phyloP scores from a whole-genome alignment of 2,329 filamentous ascomycete genomes.

The Trichocomaceae sp. region DNA sequence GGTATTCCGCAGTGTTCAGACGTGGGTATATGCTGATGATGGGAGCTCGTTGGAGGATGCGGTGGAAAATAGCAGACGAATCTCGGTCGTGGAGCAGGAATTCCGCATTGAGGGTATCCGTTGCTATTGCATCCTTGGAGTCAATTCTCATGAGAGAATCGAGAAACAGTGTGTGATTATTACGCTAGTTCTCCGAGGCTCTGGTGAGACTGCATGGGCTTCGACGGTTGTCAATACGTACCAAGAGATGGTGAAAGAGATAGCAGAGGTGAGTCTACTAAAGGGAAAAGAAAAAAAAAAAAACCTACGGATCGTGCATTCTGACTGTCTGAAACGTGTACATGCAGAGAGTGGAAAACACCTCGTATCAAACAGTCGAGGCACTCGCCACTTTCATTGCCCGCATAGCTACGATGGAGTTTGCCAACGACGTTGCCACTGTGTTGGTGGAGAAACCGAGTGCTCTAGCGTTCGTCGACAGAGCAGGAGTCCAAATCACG shows the following conservation, averaged over 20 bases:
- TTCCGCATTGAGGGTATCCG: slow-evolving; percentile 39
- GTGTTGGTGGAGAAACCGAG: slow-evolving; percentile 46
- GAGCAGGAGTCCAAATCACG: slow-evolving; percentile 45
- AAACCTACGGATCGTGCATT: too few relatives aligned
- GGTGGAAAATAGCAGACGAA: slow-evolving; percentile 22
- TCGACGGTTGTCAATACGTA: slow-evolving; percentile 31
- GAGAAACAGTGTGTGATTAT: slow-evolving; percentile 46
- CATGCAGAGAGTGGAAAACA: slow-evolving; percentile 39
- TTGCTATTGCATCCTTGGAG: slow-evolving; percentile 44
- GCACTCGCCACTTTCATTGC: slow-evolving; percentile 45
- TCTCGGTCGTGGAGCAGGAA: slow-evolving; percentile 30
- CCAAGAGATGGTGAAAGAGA: slow-evolving; percentile 33
- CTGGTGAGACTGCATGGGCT: slow-evolving; percentile 27
- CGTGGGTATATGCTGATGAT: slow-evolving; percentile 26
- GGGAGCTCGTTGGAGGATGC: slow-evolving; percentile 17
- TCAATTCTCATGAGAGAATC: slow-evolving; percentile 47
- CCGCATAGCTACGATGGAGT: slow-evolving; percentile 40
- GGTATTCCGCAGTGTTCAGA: slow-evolving; percentile 30
- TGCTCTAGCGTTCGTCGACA: slow-evolving; percentile 44
- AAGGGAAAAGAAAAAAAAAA: not conserved
- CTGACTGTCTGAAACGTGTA: slow-evolving; percentile 14
- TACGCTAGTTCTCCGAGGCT: slow-evolving; percentile 31
- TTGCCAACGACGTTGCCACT: slow-evolving; percentile 41
- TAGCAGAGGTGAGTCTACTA: slow-evolving; percentile 31
- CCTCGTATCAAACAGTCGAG: slow-evolving; percentile 46